Percentiles rank a stretch among this genome's conserved stretches.
phyloP scores from a whole-genome alignment of 129 eudicot genomes.

The Tagetes erecta region DNA sequence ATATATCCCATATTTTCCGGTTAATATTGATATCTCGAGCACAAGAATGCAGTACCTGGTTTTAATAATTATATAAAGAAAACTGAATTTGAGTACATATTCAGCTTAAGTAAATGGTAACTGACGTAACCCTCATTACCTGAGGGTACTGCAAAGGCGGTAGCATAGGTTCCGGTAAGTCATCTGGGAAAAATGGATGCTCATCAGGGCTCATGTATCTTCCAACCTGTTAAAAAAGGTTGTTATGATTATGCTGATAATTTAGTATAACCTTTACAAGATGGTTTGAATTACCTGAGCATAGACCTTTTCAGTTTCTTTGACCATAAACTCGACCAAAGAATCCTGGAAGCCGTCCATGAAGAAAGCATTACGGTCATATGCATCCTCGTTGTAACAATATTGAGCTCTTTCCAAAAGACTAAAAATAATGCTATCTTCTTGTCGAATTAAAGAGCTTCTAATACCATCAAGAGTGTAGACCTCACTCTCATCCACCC shows the following conservation, averaged over 20 bases:
- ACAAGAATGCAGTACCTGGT: slow-evolving; percentile 76
- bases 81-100: neutral
- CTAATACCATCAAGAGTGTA: slow-evolving; percentile 88
- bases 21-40: slow-evolving; percentile 76
- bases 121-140: slow-evolving; percentile 40
- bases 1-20: slow-evolving; percentile 76
- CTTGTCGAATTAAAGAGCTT: slow-evolving; percentile 80
- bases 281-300: slow-evolving; percentile 54
- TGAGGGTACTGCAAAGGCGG: slow-evolving; percentile 92
- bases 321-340: slow-evolving; percentile 81
- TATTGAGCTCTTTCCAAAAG: slow-evolving; percentile 93
- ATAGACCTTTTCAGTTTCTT: slow-evolving; percentile 91
- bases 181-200: slow-evolving; percentile 87
- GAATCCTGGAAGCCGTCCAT: slow-evolving; percentile 74
- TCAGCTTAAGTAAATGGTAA: neutral
- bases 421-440: slow-evolving; percentile 89
- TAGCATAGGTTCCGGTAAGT: slow-evolving; percentile 69
- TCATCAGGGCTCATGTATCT: slow-evolving; percentile 91
- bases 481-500: slow-evolving; percentile 76
- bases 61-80: slow-evolving; percentile 3
- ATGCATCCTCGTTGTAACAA: slow-evolving; percentile 72
- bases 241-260: neutral
- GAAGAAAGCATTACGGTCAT: slow-evolving; percentile 66
- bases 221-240: slow-evolving; percentile 60
- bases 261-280: neutral